phyloP scores from a whole-genome alignment of 371 early-diverging fungal genomes.

The Mortierella sp. region DNA sequence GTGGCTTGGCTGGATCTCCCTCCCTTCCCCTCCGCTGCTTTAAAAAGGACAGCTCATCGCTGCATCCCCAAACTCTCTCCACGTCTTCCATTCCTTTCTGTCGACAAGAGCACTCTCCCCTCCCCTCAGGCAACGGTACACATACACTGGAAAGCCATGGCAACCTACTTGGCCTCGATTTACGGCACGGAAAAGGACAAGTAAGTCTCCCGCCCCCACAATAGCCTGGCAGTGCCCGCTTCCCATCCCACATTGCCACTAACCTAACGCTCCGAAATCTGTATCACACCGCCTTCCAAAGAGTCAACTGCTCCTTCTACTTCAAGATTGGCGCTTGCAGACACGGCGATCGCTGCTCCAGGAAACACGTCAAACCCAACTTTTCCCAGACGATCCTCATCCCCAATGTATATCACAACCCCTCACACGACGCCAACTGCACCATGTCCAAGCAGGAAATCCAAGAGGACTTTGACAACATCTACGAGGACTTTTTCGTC shows the following conservation, averaged over 20 bases:
- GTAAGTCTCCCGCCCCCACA: too few relatives aligned
- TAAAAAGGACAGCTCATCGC: not conserved
- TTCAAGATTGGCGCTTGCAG: conserved; percentile 99
- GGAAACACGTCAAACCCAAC: conserved; percentile 97
- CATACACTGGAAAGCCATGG: conserved; percentile 60
- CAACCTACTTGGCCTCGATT: conserved; percentile 91
- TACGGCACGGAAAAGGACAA: conserved; percentile 97
- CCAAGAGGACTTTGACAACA: conserved; percentile 94
- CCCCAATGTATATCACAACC: conserved; percentile 96
- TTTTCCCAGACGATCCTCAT: conserved; percentile 95
- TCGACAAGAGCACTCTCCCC: not conserved
- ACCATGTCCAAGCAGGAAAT: conserved; percentile 78
- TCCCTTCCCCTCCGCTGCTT: too few relatives aligned
- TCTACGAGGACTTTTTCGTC: conserved; percentile 96
- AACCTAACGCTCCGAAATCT: not conserved
- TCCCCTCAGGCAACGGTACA: not conserved
- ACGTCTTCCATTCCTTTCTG: not conserved
- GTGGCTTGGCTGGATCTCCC: conserved; percentile 12
- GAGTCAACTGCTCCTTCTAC: conserved; percentile 98
- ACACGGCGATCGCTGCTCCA: conserved; percentile 97
- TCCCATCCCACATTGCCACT: not conserved
- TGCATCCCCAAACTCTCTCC: not conserved
- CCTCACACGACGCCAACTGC: conserved; percentile 82
- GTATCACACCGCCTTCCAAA: conserved; percentile 46
- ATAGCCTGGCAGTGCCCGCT: not conserved